These are phyloP conservation scores for Begonia fuchsioides DNA, from an alignment of 306 rosid species.

Conservation along the genomic window DNA sequence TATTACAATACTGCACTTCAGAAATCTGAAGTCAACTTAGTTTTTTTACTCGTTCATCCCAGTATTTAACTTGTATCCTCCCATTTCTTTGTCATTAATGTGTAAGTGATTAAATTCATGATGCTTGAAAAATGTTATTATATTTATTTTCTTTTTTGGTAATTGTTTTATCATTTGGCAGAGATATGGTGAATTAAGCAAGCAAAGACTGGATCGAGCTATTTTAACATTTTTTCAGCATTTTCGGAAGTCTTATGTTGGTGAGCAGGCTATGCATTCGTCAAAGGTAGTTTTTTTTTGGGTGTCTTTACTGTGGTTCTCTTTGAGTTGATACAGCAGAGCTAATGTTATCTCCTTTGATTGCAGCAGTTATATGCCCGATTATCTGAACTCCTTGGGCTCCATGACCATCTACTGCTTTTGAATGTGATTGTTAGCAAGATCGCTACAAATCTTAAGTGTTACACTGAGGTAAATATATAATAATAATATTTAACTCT, in stretches of 20 bases:
- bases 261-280: conserved; percentile 99
- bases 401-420: conserved; percentile 64
- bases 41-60: too few relatives aligned
- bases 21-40: too few relatives aligned
- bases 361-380: conserved; percentile 85
- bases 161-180: conserved; percentile 26
- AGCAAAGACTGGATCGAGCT: conserved; percentile 97
- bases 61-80: too few relatives aligned
- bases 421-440: conserved; percentile 71
- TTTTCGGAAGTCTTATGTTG: conserved; percentile 88
- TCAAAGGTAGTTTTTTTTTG: conserved; percentile 67
- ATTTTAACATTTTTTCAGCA: conserved; percentile 91
- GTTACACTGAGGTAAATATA: conserved; percentile 56
- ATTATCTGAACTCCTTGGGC: conserved; percentile 80
- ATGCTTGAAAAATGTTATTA: too few relatives aligned
- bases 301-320: conserved; percentile 5
- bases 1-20: too few relatives aligned
- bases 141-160: too few relatives aligned
- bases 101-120: too few relatives aligned
- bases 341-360: conserved; percentile 15
- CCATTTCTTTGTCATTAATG: too few relatives aligned
- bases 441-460: conserved; percentile 77
- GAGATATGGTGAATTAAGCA: conserved; percentile 85
- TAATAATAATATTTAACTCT: not conserved
- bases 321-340: not conserved